Conservation (phyloP, 2,329 filamentous ascomycete genomes). For the Cercospora sesami region DNA sequence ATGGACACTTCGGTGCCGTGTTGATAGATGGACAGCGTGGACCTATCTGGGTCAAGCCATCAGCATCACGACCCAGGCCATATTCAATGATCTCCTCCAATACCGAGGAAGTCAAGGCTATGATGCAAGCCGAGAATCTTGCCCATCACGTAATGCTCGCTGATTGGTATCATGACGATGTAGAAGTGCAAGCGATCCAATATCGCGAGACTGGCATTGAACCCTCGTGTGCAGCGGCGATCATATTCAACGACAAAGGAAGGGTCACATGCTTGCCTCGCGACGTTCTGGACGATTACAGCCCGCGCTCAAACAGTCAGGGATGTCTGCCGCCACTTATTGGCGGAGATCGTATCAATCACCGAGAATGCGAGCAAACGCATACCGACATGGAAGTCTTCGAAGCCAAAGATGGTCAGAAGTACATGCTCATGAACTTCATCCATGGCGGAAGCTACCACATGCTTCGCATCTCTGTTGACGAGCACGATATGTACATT, state of each 20-base stretch:
- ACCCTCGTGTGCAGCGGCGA: conserved; percentile 22
- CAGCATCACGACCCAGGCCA: conserved; percentile 21
- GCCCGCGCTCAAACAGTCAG: conserved; percentile 13
- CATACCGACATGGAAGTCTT: conserved; percentile 25
- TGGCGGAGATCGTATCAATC: conserved; percentile 22
- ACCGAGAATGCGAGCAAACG: conserved; percentile 23
- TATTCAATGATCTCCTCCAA: conserved; percentile 19
- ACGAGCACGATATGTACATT: conserved; percentile 27
- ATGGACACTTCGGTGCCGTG: conserved; percentile 25
- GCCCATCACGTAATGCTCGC: conserved; percentile 21
- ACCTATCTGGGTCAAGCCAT: conserved; percentile 24
- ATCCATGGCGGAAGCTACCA: conserved; percentile 26
- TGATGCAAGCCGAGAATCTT: conserved; percentile 19
- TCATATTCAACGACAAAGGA: conserved; percentile 22
- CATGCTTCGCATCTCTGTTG: conserved; percentile 26
- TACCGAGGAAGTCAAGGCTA: conserved; percentile 16
- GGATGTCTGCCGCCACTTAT: conserved; percentile 21
- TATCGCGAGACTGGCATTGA: conserved; percentile 24
- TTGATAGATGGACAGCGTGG: conserved; percentile 26
- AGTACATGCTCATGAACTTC: conserved; percentile 25
- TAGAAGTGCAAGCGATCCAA: conserved; percentile 15
- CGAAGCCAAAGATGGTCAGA: conserved; percentile 20
- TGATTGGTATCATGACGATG: conserved; percentile 23
- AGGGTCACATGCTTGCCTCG: conserved; percentile 13
- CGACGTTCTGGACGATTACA: conserved; percentile 11